Conservation (phyloP, 495 filamentous ascomycete species). For the Aspergillus panamensis region DNA sequence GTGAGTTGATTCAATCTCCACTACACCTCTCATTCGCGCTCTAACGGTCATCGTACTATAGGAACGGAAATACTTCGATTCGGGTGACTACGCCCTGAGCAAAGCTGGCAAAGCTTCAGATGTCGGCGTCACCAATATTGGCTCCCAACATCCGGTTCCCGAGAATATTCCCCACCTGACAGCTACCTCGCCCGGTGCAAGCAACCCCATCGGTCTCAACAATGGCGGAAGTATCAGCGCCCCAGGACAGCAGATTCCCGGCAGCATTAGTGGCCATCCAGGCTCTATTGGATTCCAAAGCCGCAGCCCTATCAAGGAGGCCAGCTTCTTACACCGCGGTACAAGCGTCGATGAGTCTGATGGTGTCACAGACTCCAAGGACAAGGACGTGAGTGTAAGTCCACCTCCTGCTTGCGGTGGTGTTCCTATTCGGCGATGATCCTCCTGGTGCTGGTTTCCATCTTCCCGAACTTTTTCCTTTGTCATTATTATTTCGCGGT, state of each 20-base stretch:
- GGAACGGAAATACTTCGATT: conserved; percentile 99
- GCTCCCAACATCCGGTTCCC: conserved; percentile 88
- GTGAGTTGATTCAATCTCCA: conserved; percentile 33
- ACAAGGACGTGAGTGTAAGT: conserved; percentile 40
- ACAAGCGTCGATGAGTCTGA: conserved; percentile 68
- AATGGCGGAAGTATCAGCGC: conserved; percentile 45
- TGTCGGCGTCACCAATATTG: conserved; percentile 88
- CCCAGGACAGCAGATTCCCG: conserved; percentile 42
- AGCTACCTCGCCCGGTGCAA: conserved; percentile 63
- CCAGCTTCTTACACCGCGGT: conserved; percentile 73
- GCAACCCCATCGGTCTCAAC: conserved; percentile 30
- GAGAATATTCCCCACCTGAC: conserved; percentile 93
- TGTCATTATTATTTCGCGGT: conserved; percentile 16
- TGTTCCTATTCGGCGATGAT: conserved; percentile 60
- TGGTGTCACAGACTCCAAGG: conserved; percentile 30
- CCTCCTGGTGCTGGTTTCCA: conserved; percentile 4
- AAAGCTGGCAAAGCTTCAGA: conserved; percentile 97
- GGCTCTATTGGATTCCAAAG: conserved; percentile 52
- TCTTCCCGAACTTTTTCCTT: conserved; percentile 6
- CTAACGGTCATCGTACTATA: conserved; percentile 31
- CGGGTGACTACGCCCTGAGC: conserved; percentile 93
- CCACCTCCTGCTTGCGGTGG: conserved; percentile 51
- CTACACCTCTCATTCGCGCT: not conserved
- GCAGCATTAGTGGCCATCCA: conserved; percentile 44
- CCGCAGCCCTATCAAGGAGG: conserved; percentile 83